Evolutionary conservation across 495 filamentous ascomycete genomes (phyloP).

Genomic region (Aspergillus wentii): DNA sequence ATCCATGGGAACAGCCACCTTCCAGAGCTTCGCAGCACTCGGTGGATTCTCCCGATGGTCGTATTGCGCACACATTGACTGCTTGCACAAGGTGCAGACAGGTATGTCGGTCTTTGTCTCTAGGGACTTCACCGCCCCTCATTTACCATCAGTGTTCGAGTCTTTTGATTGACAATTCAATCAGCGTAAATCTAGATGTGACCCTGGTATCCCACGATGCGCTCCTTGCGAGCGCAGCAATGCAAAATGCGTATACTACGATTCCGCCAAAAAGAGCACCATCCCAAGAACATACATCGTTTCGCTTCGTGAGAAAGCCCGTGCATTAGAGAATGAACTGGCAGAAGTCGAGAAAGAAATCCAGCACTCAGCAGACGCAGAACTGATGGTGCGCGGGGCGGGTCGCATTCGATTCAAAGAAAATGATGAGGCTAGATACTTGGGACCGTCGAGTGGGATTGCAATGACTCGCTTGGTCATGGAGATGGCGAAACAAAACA

Average conservation of each 20-base stretch:
- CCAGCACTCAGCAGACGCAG: conserved; percentile 62
- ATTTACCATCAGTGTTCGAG: no score
- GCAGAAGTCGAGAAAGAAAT: conserved; percentile 56
- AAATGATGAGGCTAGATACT: conserved; percentile 78
- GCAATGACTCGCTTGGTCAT: conserved; percentile 90
- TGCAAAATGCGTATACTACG: conserved; percentile 87
- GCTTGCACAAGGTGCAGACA: conserved; percentile 83
- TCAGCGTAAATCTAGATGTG: conserved; percentile 91
- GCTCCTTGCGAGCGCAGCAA: conserved; percentile 89
- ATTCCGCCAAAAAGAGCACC: conserved; percentile 70
- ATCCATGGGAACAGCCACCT: conserved; percentile 18
- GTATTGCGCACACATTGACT: conserved; percentile 77
- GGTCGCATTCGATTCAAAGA: conserved; percentile 77
- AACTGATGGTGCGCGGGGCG: conserved; percentile 76
- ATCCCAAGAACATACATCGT: conserved; percentile 86
- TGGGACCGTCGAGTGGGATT: conserved; percentile 90
- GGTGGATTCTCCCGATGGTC: conserved; percentile 33
- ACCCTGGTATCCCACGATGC: conserved; percentile 84
- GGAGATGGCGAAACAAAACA: conserved; percentile 87
- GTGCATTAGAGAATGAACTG: conserved; percentile 71
- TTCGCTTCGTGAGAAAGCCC: conserved; percentile 76
- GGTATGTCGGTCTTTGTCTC: no score
- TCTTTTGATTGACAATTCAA: no score
- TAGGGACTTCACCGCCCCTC: no score
- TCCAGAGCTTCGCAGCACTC: conserved; percentile 17